Percentiles rank a stretch among this genome's conserved stretches.
phyloP scores from a whole-genome alignment of 148 eudicot species.

The Vaccinium macrocarpon region DNA sequence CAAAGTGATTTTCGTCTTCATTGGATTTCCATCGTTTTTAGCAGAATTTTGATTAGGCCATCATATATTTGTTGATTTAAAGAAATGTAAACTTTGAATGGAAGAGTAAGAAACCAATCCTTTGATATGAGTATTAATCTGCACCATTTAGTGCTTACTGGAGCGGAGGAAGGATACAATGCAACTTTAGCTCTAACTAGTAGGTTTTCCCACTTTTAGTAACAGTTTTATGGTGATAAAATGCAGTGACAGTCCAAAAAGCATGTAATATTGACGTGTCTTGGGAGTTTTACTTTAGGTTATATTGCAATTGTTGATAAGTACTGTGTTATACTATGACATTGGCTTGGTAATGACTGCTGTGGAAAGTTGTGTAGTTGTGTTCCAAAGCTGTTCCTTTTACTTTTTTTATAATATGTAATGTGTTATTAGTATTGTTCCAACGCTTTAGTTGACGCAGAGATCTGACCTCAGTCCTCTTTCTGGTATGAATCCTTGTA shows the following conservation, averaged over 20 bases:
- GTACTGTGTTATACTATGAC: neutral
- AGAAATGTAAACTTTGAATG: neutral
- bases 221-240: neutral
- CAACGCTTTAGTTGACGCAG: neutral
- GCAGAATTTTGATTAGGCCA: neutral
- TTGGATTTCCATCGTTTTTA: no score
- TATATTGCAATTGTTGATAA: neutral
- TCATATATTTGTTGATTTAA: neutral
- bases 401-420: neutral
- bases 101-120: neutral
- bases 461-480: neutral
- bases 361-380: constrained; percentile 5
- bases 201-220: no score
- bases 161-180: neutral
- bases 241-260: neutral
- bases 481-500: constrained; percentile 24
- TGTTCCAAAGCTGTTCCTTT: constrained; percentile 10
- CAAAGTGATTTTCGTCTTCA: no score
- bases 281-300: neutral
- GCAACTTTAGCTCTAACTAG: neutral
- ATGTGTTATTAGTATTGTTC: neutral
- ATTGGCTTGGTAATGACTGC: neutral
- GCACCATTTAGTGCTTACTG: neutral
- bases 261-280: neutral
- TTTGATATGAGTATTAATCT: neutral